phyloP scores from a whole-genome alignment of 495 filamentous ascomycete genomes.

The Hamigera avellanea region DNA sequence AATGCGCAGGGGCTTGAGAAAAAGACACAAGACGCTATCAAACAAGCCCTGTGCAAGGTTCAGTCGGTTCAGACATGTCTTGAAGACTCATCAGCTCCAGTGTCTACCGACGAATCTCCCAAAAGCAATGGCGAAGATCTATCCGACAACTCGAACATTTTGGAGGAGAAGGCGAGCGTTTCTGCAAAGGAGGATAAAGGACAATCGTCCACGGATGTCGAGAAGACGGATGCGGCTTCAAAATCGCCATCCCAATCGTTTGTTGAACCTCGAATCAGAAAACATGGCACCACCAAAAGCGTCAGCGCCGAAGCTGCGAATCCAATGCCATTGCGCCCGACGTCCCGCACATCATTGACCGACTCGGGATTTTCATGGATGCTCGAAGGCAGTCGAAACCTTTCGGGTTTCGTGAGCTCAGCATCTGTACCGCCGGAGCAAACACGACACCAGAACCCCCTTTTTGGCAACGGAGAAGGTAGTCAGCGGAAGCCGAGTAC shows the following conservation, averaged over 20 bases:
- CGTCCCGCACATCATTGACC: constrained; percentile 37
- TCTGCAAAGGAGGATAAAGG: constrained; percentile 5
- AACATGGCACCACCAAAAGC: background rate
- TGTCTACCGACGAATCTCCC: constrained; percentile 2
- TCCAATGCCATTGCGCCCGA: constrained; percentile 6
- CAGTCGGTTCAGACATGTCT: constrained; percentile 72
- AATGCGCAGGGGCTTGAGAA: constrained; percentile 41
- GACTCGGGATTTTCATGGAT: constrained; percentile 94
- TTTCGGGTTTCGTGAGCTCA: constrained; percentile 38
- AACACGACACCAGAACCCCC: constrained; percentile 24
- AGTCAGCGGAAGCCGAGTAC: no score
- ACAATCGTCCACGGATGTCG: background rate
- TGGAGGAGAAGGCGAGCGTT: no score
- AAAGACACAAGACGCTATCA: constrained; percentile 9
- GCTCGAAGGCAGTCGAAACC: constrained; percentile 49
- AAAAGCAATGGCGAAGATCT: no score
- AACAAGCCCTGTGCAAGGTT: constrained; percentile 54
- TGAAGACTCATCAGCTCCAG: constrained; percentile 49
- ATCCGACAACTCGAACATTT: no score
- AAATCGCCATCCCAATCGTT: background rate
- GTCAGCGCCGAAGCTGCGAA: background rate
- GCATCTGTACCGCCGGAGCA: constrained; percentile 36
- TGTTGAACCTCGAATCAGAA: background rate
- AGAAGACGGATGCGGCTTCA: background rate
- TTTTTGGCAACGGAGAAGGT: constrained; percentile 23